Evolutionary conservation across 2,329 filamentous ascomycete genomes (phyloP).

Genomic region (Talaromyces pinophilus): DNA sequence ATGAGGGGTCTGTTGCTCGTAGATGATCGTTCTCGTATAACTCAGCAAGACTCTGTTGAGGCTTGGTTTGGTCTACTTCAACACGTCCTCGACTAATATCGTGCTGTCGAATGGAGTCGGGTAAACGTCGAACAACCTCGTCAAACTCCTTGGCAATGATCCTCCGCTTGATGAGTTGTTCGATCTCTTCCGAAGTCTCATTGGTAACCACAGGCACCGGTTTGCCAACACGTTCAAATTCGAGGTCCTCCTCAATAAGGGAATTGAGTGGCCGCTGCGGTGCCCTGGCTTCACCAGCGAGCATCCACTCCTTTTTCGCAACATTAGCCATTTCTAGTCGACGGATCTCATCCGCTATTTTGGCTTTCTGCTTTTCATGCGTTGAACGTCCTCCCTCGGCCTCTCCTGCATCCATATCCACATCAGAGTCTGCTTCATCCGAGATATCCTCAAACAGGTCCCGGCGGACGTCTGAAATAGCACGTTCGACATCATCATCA

Average conservation of each 20-base stretch:
- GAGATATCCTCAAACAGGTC: slow-evolving; percentile 82
- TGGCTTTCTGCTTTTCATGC: slow-evolving; percentile 83
- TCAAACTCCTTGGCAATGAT: slow-evolving; percentile 91
- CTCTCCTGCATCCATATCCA: slow-evolving; percentile 53
- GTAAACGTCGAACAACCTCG: slow-evolving; percentile 79
- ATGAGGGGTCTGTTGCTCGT: slow-evolving; percentile 73
- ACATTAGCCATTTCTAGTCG: slow-evolving; percentile 86
- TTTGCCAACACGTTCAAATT: slow-evolving; percentile 94
- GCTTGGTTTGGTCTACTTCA: slow-evolving; percentile 83
- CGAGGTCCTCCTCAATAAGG: slow-evolving; percentile 87
- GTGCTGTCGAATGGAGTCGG: slow-evolving; percentile 68
- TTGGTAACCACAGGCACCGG: slow-evolving; percentile 91
- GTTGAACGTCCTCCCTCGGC: slow-evolving; percentile 56
- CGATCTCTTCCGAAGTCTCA: slow-evolving; percentile 86
- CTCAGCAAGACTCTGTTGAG: slow-evolving; percentile 83
- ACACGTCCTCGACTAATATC: slow-evolving; percentile 69
- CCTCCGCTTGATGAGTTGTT: slow-evolving; percentile 89
- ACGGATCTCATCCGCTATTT: slow-evolving; percentile 85
- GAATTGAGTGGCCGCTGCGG: slow-evolving; percentile 85
- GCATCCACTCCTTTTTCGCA: slow-evolving; percentile 85
- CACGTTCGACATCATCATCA: slow-evolving; percentile 71
- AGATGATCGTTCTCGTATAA: slow-evolving; percentile 93
- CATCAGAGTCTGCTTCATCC: slow-evolving; percentile 67
- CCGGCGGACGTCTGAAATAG: slow-evolving; percentile 82
- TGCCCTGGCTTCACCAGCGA: slow-evolving; percentile 83